Conservation (phyloP, 2,329 filamentous ascomycete genomes). For the Epichloe typhina region DNA sequence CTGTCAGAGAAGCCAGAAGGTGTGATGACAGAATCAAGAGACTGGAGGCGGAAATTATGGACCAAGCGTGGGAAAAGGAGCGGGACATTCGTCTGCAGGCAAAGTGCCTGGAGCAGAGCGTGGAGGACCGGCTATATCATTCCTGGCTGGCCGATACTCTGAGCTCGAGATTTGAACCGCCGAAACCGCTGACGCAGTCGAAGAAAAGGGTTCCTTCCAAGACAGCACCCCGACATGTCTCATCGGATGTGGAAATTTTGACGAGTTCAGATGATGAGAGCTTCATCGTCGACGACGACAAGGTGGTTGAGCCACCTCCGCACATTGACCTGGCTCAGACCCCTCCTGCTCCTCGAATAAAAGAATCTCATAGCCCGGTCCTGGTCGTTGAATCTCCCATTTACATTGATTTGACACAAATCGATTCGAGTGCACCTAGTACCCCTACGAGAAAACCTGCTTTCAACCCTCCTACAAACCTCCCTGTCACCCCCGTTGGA, state of each 20-base stretch:
- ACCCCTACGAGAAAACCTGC: conserved; percentile 5
- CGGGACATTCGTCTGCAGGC: conserved; percentile 42
- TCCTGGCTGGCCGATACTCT: conserved; percentile 37
- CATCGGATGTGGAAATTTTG: conserved; percentile 26
- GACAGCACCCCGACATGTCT: conserved; percentile 20
- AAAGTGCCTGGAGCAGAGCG: conserved; percentile 46
- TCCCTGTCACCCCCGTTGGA: not conserved
- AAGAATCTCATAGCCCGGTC: not conserved
- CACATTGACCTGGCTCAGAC: not conserved
- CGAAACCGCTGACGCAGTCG: conserved; percentile 18
- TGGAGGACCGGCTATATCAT: conserved; percentile 46
- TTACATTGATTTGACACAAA: conserved; percentile 19
- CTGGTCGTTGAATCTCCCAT: conserved; percentile 10
- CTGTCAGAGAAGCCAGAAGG: conserved; percentile 27
- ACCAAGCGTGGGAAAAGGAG: conserved; percentile 37
- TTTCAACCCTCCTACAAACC: conserved; percentile 7
- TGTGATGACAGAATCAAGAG: conserved; percentile 42
- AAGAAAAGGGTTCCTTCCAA: conserved; percentile 4
- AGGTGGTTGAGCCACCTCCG: not conserved
- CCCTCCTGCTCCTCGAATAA: not conserved
- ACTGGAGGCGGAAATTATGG: conserved; percentile 37
- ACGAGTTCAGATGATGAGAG: conserved; percentile 35
- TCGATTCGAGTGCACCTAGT: conserved; percentile 5
- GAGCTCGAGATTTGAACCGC: conserved; percentile 25
- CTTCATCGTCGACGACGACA: conserved; percentile 31